Conservation (phyloP, 2,329 filamentous ascomycete genomes). For the Beauveria sp. region DNA sequence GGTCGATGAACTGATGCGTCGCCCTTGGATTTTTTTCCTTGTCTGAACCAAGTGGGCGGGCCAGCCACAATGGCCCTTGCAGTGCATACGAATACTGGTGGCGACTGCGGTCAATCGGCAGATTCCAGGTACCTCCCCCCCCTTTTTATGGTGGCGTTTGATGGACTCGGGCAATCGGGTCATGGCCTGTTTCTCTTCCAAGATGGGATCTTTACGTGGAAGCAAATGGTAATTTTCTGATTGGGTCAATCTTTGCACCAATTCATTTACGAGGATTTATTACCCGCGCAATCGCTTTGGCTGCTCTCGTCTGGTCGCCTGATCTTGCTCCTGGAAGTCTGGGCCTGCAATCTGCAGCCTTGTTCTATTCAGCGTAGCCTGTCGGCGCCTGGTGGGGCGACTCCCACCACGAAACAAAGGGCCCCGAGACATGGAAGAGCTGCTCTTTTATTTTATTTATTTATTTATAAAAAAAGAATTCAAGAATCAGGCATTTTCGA, state of each 20-base stretch:
- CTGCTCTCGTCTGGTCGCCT: neutral
- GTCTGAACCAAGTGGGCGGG: neutral
- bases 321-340: neutral
- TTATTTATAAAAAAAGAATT: neutral
- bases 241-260: too few relatives aligned
- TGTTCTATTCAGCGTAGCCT: neutral
- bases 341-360: constrained; percentile 4
- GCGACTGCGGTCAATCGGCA: neutral
- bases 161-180: too few relatives aligned
- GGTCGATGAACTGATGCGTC: constrained; percentile 8
- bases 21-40: constrained; percentile 1
- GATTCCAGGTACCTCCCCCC: neutral
- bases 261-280: too few relatives aligned
- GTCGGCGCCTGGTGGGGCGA: neutral
- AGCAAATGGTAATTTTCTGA: too few relatives aligned
- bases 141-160: neutral
- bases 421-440: neutral
- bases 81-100: constrained; percentile 7
- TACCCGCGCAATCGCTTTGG: neutral
- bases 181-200: neutral
- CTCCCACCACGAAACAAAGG: neutral
- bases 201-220: neutral
- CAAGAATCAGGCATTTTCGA: neutral
- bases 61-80: neutral
- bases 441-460: neutral